Percentiles rank a stretch among this genome's conserved stretches.
These are phyloP conservation scores for Lipomyces lipofer DNA, from an alignment of 805 yeast genomes.

Conservation along the genomic window DNA sequence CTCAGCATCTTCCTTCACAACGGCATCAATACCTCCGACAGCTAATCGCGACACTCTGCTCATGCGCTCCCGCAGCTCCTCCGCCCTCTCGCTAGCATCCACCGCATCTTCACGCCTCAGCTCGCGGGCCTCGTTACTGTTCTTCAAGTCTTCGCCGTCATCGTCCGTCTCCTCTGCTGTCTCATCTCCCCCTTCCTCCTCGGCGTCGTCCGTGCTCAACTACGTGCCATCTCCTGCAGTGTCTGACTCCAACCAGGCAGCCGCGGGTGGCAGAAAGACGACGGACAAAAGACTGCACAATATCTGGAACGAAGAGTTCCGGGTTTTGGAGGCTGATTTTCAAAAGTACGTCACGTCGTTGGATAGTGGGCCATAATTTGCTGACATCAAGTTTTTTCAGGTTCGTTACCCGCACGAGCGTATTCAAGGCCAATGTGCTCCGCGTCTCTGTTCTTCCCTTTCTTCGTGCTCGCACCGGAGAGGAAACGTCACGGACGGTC, in stretches of 20 bases:
- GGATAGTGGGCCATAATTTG: background rate
- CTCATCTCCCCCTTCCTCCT: constrained; percentile 18
- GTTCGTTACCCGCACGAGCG: constrained; percentile 37
- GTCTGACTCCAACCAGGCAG: background rate
- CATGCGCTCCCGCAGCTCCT: constrained; percentile 14
- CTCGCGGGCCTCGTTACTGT: constrained; percentile 4
- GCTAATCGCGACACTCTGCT: background rate
- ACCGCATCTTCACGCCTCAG: background rate
- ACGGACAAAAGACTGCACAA: constrained; percentile 8
- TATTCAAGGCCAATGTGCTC: constrained; percentile 42
- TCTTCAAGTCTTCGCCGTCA: constrained; percentile 11
- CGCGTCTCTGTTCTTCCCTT: constrained; percentile 47
- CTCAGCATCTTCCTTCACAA: background rate
- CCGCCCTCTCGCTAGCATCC: constrained; percentile 4
- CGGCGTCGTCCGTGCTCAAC: constrained; percentile 20
- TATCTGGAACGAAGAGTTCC: constrained; percentile 32
- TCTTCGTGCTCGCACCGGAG: constrained; percentile 37
- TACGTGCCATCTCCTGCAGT: constrained; percentile 11
- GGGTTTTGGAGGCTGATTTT: constrained; percentile 36
- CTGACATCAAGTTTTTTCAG: no score
- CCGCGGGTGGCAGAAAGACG: background rate
- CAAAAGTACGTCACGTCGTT: constrained; percentile 28
- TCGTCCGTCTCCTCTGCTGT: constrained; percentile 19
- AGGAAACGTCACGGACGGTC: constrained; percentile 32
- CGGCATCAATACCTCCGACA: background rate